Evolutionary conservation across 106 monocot genomes (phyloP).

Genomic region (Apostasia shenzhenica): DNA sequence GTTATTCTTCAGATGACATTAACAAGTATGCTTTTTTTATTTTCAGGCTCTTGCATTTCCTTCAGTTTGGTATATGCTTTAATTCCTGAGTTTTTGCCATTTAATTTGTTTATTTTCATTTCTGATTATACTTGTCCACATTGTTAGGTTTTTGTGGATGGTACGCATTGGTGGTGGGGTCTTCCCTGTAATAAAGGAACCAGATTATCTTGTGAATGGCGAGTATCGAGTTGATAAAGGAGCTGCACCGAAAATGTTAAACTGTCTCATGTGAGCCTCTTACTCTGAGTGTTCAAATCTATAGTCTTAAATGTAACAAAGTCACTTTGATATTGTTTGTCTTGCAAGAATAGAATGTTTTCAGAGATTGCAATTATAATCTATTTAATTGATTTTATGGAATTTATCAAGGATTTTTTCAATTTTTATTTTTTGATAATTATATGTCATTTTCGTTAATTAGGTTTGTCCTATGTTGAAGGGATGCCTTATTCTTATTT

Average conservation of each 20-base stretch:
- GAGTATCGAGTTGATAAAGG: constrained; percentile 81
- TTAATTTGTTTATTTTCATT: background rate
- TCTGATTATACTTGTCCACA: background rate
- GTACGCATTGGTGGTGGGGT: constrained; percentile 86
- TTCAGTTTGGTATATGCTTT: background rate
- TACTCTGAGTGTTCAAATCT: constrained; percentile 3
- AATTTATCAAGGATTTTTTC: too few species aligned
- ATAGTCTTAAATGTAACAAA: background rate
- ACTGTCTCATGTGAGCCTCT: constrained; percentile 67
- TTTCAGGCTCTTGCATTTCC: background rate
- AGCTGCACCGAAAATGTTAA: constrained; percentile 80
- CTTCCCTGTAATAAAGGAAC: constrained; percentile 80
- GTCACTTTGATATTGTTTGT: background rate
- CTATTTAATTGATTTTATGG: too few species aligned
- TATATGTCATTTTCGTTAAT: too few species aligned
- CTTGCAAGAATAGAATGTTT: too few species aligned
- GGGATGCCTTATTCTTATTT: too few species aligned
- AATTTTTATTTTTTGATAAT: too few species aligned
- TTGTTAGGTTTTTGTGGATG: constrained; percentile 69
- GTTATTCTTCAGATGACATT: constrained; percentile 86
- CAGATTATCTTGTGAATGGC: constrained; percentile 84
- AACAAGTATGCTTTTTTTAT: constrained; percentile 44
- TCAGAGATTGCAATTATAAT: too few species aligned
- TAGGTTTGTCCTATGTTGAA: too few species aligned
- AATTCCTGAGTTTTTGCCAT: background rate